phyloP scores from a whole-genome alignment of 768 basidiomycete genomes.

The Harrya chromipes region DNA sequence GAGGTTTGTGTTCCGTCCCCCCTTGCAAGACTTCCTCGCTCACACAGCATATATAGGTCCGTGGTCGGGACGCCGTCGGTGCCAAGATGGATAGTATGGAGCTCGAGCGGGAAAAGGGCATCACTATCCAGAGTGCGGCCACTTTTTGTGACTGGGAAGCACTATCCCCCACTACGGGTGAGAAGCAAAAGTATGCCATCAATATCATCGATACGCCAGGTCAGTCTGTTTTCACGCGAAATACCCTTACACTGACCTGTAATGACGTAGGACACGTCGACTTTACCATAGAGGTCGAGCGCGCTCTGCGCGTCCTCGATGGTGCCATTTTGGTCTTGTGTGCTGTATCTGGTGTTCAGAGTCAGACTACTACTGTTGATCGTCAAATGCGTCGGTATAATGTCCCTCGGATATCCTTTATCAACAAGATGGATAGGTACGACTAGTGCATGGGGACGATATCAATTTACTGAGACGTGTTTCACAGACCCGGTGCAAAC shows the following conservation, averaged over 20 bases:
- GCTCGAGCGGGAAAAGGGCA: constrained; percentile 96
- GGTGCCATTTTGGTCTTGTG: constrained; percentile 96
- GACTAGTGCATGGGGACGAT: not conserved
- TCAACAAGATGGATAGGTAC: constrained; percentile 98
- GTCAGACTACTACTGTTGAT: constrained; percentile 98
- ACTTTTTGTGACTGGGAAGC: constrained; percentile 98
- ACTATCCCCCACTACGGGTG: constrained; percentile 53
- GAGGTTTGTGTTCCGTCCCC: constrained; percentile 57
- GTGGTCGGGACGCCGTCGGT: constrained; percentile 92
- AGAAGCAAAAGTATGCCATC: constrained; percentile 82
- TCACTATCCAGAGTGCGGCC: constrained; percentile 98
- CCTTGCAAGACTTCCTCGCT: not conserved
- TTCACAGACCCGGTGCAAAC: constrained; percentile 84
- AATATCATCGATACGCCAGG: constrained; percentile 99
- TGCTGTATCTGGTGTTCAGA: constrained; percentile 95
- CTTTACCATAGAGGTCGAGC: constrained; percentile 98
- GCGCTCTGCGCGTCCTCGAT: constrained; percentile 92
- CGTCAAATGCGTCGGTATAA: constrained; percentile 97
- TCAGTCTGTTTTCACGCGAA: constrained; percentile 19
- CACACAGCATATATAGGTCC: constrained; percentile 49
- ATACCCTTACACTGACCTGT: not conserved
- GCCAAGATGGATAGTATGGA: constrained; percentile 99
- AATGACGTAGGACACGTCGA: constrained; percentile 86
- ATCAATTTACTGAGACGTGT: not conserved
- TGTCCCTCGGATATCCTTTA: constrained; percentile 92